Evolutionary conservation across 805 yeast species (phyloP).

Genomic region (Saccharomycopsis guyanensis): DNA sequence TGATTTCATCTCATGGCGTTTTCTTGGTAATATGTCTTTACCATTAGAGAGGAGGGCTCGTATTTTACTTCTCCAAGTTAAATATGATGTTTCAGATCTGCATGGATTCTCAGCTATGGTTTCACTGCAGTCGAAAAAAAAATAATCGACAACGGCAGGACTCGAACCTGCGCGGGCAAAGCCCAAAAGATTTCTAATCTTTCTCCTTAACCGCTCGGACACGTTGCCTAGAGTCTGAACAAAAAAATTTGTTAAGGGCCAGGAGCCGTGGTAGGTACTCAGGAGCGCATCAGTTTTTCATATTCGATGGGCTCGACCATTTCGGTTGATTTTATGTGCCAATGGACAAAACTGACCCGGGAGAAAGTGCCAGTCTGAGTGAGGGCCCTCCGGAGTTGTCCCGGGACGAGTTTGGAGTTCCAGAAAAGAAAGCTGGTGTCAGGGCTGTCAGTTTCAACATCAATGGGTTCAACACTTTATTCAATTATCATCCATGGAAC

Average conservation of each 20-base stretch:
- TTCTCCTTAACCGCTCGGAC: slow-evolving; percentile 23
- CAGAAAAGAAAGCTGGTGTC: slow-evolving; percentile 21
- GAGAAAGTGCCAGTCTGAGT: neutral
- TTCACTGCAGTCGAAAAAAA: too few relatives aligned
- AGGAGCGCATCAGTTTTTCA: too few relatives aligned
- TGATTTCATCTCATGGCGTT: too few relatives aligned
- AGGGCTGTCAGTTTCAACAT: slow-evolving; percentile 73
- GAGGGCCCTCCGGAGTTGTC: neutral
- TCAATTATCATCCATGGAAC: slow-evolving; percentile 83
- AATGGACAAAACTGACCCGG: neutral
- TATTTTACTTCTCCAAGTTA: too few relatives aligned
- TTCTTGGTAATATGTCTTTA: too few relatives aligned
- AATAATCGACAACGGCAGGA: slow-evolving; percentile 59
- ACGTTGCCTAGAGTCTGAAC: slow-evolving; percentile 21
- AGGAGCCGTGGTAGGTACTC: too few relatives aligned
- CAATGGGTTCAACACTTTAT: slow-evolving; percentile 74
- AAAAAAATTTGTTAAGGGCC: too few relatives aligned
- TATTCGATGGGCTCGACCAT: too few relatives aligned
- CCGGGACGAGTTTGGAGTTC: neutral
- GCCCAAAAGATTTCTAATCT: slow-evolving; percentile 41
- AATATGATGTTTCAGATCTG: too few relatives aligned
- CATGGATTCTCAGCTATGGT: too few relatives aligned
- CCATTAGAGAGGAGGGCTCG: too few relatives aligned
- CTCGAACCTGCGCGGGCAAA: slow-evolving; percentile 61
- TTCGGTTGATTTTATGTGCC: too few relatives aligned